Evolutionary conservation across 2,329 filamentous ascomycete species (phyloP).

Genomic region (Hymenoscyphus occultus): DNA sequence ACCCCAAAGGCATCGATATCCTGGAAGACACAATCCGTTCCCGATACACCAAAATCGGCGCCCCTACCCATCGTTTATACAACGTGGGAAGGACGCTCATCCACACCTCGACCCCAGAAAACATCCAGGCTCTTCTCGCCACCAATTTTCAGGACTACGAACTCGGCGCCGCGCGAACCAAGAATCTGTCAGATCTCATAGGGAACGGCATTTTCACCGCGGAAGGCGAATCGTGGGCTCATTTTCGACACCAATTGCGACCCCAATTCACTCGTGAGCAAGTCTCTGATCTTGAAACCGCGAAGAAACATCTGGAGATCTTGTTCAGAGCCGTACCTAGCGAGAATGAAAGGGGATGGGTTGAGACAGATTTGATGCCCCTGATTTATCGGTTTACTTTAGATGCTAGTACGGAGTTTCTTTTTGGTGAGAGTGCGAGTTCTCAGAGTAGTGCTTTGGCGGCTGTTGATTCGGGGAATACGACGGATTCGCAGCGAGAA

Average conservation of each 20-base stretch:
- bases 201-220: slow-evolving; percentile 43
- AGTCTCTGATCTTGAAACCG: slow-evolving; percentile 36
- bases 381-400: slow-evolving; percentile 58
- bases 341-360: slow-evolving; percentile 21
- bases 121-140: slow-evolving; percentile 36
- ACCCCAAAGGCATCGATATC: slow-evolving; percentile 22
- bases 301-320: slow-evolving; percentile 51
- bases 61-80: slow-evolving; percentile 19
- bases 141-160: slow-evolving; percentile 37
- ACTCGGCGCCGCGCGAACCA: slow-evolving; percentile 34
- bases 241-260: slow-evolving; percentile 39
- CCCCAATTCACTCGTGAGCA: slow-evolving; percentile 39
- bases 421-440: slow-evolving; percentile 54
- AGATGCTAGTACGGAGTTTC: slow-evolving; percentile 55
- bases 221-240: slow-evolving; percentile 39
- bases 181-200: slow-evolving; percentile 34
- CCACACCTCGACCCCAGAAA: slow-evolving; percentile 41
- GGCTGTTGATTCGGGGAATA: slow-evolving; percentile 25
- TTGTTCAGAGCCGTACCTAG: slow-evolving; percentile 30
- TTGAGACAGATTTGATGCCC: slow-evolving; percentile 52
- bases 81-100: slow-evolving; percentile 36
- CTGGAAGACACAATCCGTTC: slow-evolving; percentile 26
- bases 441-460: slow-evolving; percentile 42
- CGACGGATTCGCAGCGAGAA: slow-evolving; percentile 18
- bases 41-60: slow-evolving; percentile 17